Base-by-base conservation (phyloP, 306 rosid species). In the Castanopsis chinensis region DNA sequence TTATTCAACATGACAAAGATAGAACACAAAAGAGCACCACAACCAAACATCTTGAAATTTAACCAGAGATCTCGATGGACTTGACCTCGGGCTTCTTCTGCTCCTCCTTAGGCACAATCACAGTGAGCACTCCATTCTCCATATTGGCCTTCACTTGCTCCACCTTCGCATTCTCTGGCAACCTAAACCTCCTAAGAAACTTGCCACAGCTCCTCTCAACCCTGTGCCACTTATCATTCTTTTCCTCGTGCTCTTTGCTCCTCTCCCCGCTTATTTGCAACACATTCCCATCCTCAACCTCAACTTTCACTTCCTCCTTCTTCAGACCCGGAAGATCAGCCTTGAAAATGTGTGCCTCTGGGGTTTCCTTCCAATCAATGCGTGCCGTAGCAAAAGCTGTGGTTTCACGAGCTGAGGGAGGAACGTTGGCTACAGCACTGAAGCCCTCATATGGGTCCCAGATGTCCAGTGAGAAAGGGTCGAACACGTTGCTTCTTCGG, bases 281-380 rank as follows among this genome's bases (percentile, higher is more conserved):
- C 5, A 82, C 84, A 25, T 23, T 68, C 0, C 80, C 84, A 1
- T 82, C 89, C 21, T 85, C 89, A 1, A 85, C 71, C 56, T 82
- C 89, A 10, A 85, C 84, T 23, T 82, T 79, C 49, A 84, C 80
- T 3, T 80, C 82, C 18, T 80, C 85, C 71, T 80, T 84, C 6
- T 69, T 84, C 30, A 85, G 78, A 11, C 86, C 89, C 0, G 86
- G 89, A 0, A 85, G 75, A 60, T 82, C 89, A 4, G 82, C 89
- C 76, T 79, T 85, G 80, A 85, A 79, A 18, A 85, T 10, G 43
- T 85, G 89, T 0, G 84, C 86, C 61, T 82, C 60, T 5, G 80
- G 86, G 4, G 86, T 85, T 43, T 85, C 86, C 20, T 79, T 85
- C 89, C 86, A 85, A 53, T 85, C 84, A 43, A 85, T 79, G 4